phyloP scores from a whole-genome alignment of 345 rosid species.

The Alliaria petiolata region DNA sequence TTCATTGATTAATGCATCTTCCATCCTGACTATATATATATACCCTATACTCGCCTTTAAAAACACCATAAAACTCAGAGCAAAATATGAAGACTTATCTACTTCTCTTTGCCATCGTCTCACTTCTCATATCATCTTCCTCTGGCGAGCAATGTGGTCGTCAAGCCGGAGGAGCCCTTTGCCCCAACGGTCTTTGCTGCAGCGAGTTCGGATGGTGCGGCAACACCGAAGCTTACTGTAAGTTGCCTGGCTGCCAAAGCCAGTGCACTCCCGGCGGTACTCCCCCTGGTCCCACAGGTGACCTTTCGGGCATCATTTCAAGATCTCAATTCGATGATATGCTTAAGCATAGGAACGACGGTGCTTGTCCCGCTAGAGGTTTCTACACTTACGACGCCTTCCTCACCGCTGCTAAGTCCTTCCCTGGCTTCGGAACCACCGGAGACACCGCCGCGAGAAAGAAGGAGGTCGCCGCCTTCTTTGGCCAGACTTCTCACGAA shows the following conservation, averaged over 20 bases:
- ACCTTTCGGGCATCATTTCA: slow-evolving; percentile 17
- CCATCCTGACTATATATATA: no score
- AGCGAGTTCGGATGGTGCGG: slow-evolving; percentile 60
- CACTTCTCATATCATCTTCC: not conserved
- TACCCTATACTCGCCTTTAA: no score
- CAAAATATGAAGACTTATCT: slow-evolving; percentile 23
- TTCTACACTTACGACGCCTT: slow-evolving; percentile 64
- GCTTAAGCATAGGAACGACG: slow-evolving; percentile 50
- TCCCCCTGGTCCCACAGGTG: not conserved
- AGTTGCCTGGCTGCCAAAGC: slow-evolving; percentile 52
- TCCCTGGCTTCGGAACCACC: slow-evolving; percentile 43
- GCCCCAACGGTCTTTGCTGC: slow-evolving; percentile 44
- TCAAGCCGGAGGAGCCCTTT: slow-evolving; percentile 47
- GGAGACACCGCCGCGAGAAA: slow-evolving; percentile 38
- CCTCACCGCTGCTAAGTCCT: slow-evolving; percentile 46
- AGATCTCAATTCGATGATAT: slow-evolving; percentile 40
- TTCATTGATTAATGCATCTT: no score
- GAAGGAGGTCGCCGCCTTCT: slow-evolving; percentile 57
- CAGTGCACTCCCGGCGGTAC: slow-evolving; percentile 40
- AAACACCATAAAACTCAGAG: not conserved
- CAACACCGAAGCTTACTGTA: slow-evolving; percentile 35
- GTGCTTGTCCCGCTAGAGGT: slow-evolving; percentile 35
- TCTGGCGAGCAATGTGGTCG: slow-evolving; percentile 51
- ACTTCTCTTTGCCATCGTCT: not conserved
- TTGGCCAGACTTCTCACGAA: slow-evolving; percentile 68